phyloP scores from a whole-genome alignment of 2,329 filamentous ascomycete species.

The Pezicula neosporulosa region DNA sequence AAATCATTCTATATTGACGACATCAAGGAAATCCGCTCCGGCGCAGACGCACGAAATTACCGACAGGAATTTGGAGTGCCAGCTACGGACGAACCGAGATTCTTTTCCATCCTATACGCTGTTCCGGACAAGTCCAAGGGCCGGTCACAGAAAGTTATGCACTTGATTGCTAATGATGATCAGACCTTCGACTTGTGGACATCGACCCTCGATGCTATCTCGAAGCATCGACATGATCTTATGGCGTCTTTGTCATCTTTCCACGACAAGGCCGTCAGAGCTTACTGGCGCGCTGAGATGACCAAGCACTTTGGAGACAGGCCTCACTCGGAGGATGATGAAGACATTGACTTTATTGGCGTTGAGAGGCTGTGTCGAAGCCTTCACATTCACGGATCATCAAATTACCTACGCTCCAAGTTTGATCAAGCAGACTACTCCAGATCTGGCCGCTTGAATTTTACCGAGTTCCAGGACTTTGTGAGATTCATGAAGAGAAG shows the following conservation, averaged over 20 bases:
- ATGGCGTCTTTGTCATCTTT: slow-evolving; percentile 89
- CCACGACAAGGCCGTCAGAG: slow-evolving; percentile 74
- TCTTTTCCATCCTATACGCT: slow-evolving; percentile 89
- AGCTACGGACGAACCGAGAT: slow-evolving; percentile 64
- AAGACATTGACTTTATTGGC: slow-evolving; percentile 72
- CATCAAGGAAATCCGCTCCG: slow-evolving; percentile 84
- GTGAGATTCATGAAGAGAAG: slow-evolving; percentile 79
- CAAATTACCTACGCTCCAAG: slow-evolving; percentile 66
- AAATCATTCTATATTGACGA: slow-evolving; percentile 95
- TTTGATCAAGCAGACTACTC: slow-evolving; percentile 72
- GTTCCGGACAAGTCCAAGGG: slow-evolving; percentile 75
- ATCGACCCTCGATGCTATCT: slow-evolving; percentile 76
- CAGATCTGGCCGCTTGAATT: slow-evolving; percentile 65
- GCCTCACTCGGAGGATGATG: slow-evolving; percentile 51
- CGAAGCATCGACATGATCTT: slow-evolving; percentile 80
- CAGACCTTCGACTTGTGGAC: slow-evolving; percentile 77
- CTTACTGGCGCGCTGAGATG: slow-evolving; percentile 87
- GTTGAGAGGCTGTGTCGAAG: slow-evolving; percentile 83
- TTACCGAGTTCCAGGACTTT: slow-evolving; percentile 79
- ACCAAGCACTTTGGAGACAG: slow-evolving; percentile 57
- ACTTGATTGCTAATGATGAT: slow-evolving; percentile 76
- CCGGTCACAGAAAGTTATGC: slow-evolving; percentile 70
- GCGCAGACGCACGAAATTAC: slow-evolving; percentile 82
- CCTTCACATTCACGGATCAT: slow-evolving; percentile 87
- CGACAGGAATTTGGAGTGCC: slow-evolving; percentile 76